These are phyloP conservation scores for Chlamydomonas incerta DNA, from an alignment of 139 green algal genomes.

Conservation along the genomic window DNA sequence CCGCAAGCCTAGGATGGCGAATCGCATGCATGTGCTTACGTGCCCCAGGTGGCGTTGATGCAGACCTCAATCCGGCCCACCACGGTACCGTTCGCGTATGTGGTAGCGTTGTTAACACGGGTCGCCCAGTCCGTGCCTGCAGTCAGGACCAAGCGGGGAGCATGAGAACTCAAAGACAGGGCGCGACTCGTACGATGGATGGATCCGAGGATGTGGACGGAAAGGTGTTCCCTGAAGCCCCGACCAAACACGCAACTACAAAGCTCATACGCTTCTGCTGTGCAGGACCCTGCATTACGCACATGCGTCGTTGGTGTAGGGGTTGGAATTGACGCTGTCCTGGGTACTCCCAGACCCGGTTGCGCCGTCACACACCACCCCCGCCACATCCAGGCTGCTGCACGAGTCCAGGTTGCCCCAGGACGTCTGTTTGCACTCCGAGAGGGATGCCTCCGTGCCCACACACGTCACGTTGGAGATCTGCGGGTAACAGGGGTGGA, in stretches of 20 bases:
- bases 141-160: no score
- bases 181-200: no score
- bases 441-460: background rate
- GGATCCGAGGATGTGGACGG: no score
- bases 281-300: background rate
- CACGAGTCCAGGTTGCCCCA: constrained; percentile 24
- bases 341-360: background rate
- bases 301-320: background rate
- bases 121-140: background rate
- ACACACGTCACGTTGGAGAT: background rate
- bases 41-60: constrained; percentile 2
- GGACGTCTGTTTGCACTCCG: background rate
- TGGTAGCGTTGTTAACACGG: background rate
- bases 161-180: no score
- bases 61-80: background rate
- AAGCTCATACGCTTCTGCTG: no score
- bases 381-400: background rate
- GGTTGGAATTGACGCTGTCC: background rate
- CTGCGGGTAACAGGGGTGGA: background rate
- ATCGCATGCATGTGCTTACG: background rate
- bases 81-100: background rate
- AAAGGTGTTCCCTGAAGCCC: no score
- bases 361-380: background rate
- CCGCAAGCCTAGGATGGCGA: no score
- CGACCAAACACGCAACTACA: background rate